Conservation (phyloP, 2,329 filamentous ascomycete genomes). For the Beauveria brongniartii region DNA sequence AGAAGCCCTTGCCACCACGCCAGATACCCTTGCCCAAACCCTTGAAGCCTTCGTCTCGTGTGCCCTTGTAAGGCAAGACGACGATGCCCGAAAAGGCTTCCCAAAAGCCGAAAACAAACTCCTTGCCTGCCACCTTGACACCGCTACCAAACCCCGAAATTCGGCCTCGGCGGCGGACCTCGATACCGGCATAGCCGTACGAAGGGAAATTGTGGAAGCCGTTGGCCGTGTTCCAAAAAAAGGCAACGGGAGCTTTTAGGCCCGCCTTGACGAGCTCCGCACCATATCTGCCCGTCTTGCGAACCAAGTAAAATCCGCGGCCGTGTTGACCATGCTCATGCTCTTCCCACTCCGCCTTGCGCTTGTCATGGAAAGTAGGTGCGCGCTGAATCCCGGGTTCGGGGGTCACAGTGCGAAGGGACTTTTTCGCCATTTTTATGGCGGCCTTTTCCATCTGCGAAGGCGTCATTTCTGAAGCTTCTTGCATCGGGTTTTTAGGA, state of each 20-base stretch:
- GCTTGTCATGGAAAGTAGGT: conserved; percentile 16
- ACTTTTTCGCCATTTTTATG: conserved; percentile 24
- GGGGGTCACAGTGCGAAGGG: conserved; percentile 39
- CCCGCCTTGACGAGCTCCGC: conserved; percentile 53
- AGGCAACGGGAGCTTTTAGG: conserved; percentile 58
- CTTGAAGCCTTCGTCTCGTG: conserved; percentile 50
- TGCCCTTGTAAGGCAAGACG: conserved; percentile 55
- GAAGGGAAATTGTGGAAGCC: conserved; percentile 68
- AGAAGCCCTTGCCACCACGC: conserved; percentile 35
- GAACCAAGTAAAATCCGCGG: conserved; percentile 19
- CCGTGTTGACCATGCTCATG: conserved; percentile 22
- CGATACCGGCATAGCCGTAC: conserved; percentile 54
- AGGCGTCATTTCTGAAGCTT: conserved; percentile 14
- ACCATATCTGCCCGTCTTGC: conserved; percentile 45
- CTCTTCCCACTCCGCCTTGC: conserved; percentile 18
- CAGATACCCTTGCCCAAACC: conserved; percentile 54
- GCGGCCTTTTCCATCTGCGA: conserved; percentile 23
- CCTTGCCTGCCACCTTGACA: conserved; percentile 56
- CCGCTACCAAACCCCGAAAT: conserved; percentile 56
- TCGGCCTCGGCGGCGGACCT: conserved; percentile 54
- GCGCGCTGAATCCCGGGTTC: conserved; percentile 11
- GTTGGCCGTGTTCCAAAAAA: conserved; percentile 59
- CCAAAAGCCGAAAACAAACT: conserved; percentile 56
- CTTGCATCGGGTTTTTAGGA: neutral
- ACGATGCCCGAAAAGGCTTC: conserved; percentile 61